These are phyloP conservation scores for Fusarium napiforme DNA, from an alignment of 2,329 filamentous ascomycete genomes.

Conservation along the genomic window DNA sequence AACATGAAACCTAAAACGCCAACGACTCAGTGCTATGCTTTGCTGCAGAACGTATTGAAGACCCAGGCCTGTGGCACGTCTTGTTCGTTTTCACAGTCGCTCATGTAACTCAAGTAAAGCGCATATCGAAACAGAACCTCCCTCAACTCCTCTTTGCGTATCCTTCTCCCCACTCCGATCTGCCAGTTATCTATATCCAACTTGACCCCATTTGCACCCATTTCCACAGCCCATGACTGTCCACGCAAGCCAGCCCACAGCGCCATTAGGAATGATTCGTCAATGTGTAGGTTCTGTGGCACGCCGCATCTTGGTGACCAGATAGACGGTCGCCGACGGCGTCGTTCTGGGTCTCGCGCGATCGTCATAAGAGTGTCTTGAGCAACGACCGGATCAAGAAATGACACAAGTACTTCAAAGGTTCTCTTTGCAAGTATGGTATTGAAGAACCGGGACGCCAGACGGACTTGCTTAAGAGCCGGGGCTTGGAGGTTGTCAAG, in stretches of 20 bases:
- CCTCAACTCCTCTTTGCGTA: constrained; percentile 41
- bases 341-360: constrained; percentile 37
- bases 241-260: constrained; percentile 46
- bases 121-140: constrained; percentile 50
- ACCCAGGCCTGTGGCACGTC: constrained; percentile 49
- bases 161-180: constrained; percentile 32
- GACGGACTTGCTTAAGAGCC: constrained; percentile 43
- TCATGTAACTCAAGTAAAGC: constrained; percentile 50
- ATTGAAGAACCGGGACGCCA: constrained; percentile 50
- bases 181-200: constrained; percentile 32
- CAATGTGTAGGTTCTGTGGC: constrained; percentile 44
- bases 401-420: constrained; percentile 46
- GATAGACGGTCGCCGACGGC: constrained; percentile 42
- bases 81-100: constrained; percentile 37
- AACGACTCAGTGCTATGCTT: neutral
- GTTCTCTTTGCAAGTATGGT: constrained; percentile 43
- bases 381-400: constrained; percentile 45
- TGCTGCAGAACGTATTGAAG: constrained; percentile 37
- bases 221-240: constrained; percentile 36
- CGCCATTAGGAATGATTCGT: constrained; percentile 48
- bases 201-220: constrained; percentile 1
- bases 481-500: constrained; percentile 41
- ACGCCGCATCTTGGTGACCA: constrained; percentile 52
- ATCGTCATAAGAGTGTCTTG: constrained; percentile 36
- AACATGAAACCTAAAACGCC: neutral